Evolutionary conservation across 2,329 filamentous ascomycete genomes (phyloP), one percentile per base, ranked within the genome.

Genomic region (Tolypocladium tropicale): DNA sequence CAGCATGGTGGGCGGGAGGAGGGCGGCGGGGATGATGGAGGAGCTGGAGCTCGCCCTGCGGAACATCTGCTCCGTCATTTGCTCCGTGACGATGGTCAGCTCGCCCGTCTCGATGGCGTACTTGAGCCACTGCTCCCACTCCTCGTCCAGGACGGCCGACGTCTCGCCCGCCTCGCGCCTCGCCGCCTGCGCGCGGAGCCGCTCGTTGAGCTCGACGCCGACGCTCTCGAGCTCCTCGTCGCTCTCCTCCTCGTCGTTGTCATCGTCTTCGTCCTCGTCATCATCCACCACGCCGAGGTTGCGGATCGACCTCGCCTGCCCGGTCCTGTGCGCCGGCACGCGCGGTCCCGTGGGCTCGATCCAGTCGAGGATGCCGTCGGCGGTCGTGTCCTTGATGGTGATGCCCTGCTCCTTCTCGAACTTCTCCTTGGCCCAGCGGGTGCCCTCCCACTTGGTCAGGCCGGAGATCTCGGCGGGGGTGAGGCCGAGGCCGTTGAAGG

Each of bases 391-490:
- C 52, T 74, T 71, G 59, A 93, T 90, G 33, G 72, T 73, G 57
- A 88, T 78, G 36, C 84, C 84, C 64, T 90, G 86, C 65, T 92
- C 88, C 56, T 80, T 79, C 74, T 93, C 88, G 66, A 85, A 93
- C 55, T 88, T 82, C 67, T 91, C 86, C 67, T 90, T 86, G 59
- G 89, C 89, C 88, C 88, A 92, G 59, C 85, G 84, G 11, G 88
- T 92, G 56, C 88, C 88, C 73, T 92, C 88, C 88, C 88, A 93
- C 65, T 88, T 86, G 57, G 88, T 91, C 67, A 92, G 76, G 52
- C 77, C 76, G 55, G 82, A 78, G 62, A 93, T 89, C 68, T 93
- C 88, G 63, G 76, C 74, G 56, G 81, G 74, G 9, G 88, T 93
- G 41, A 92, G 76, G 48, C 78, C 78, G 28, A 92, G 77, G 30